Evolutionary conservation across 345 rosid species (phyloP).

Genomic region (Corchorus capsularis): DNA sequence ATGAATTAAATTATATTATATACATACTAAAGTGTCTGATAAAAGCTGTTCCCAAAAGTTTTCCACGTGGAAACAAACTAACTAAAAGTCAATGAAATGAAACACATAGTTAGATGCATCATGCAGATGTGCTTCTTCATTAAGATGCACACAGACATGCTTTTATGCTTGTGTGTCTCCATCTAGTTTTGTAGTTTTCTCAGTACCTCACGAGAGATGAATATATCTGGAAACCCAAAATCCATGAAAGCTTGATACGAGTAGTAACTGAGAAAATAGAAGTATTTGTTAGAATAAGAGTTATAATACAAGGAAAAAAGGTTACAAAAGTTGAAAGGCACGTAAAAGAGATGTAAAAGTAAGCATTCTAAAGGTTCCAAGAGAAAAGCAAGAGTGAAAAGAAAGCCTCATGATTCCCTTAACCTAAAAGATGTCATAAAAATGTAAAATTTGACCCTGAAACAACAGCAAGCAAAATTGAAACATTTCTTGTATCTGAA

Average conservation of each 20-base stretch:
- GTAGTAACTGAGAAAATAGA: slow-evolving; percentile 65
- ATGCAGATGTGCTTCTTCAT: neutral
- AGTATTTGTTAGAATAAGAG: slow-evolving; percentile 24
- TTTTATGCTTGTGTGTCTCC: neutral
- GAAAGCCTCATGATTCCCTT: neutral
- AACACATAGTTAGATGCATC: neutral
- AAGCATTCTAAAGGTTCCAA: neutral
- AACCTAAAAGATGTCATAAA: neutral
- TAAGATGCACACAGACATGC: slow-evolving; percentile 18
- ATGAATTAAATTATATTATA: neutral
- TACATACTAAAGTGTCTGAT: neutral
- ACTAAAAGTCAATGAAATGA: slow-evolving; percentile 4
- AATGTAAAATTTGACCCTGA: neutral
- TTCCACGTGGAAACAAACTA: neutral
- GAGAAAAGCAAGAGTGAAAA: neutral
- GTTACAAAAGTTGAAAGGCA: neutral
- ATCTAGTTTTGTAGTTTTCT: neutral
- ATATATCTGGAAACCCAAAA: slow-evolving; percentile 82
- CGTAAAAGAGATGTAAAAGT: neutral
- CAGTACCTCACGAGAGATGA: slow-evolving; percentile 95
- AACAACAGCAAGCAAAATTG: slow-evolving; percentile 4
- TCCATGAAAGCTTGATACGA: slow-evolving; percentile 80
- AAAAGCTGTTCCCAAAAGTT: neutral
- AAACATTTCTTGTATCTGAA: neutral
- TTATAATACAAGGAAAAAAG: neutral